These are phyloP conservation scores for Dioszegia hungarica DNA, from an alignment of 768 basidiomycete species.

Conservation along the genomic window DNA sequence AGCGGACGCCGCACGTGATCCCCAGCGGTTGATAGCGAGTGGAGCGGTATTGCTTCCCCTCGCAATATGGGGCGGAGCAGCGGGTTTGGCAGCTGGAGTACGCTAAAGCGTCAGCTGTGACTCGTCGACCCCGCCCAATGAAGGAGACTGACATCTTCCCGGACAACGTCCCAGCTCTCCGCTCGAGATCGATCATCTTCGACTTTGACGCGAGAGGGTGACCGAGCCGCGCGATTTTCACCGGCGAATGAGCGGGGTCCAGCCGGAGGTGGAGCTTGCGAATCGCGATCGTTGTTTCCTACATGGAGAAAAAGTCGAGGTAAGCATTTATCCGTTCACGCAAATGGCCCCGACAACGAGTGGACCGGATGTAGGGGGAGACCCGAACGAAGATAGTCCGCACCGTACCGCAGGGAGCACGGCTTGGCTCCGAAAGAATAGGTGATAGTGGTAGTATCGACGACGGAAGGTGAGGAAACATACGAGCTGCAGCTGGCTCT, in stretches of 20 bases:
- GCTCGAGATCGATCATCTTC: neutral
- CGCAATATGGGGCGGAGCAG: neutral
- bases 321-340: neutral
- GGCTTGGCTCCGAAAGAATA: no score
- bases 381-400: no score
- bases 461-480: constrained; percentile 4
- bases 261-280: neutral
- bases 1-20: neutral
- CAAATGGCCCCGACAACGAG: no score
- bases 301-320: neutral
- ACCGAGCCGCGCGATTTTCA: neutral
- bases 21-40: neutral
- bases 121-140: no score
- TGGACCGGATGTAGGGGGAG: no score
- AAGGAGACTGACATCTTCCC: neutral
- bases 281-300: neutral
- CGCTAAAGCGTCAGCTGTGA: no score
- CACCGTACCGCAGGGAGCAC: neutral
- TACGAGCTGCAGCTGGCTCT: constrained; percentile 4
- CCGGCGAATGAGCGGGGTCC: neutral
- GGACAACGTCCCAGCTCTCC: neutral
- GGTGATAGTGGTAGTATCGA: no score
- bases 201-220: neutral
- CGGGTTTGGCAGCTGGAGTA: neutral
- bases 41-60: neutral